Evolutionary conservation across 768 basidiomycete species (phyloP).

Genomic region (Suillus bovinus): DNA sequence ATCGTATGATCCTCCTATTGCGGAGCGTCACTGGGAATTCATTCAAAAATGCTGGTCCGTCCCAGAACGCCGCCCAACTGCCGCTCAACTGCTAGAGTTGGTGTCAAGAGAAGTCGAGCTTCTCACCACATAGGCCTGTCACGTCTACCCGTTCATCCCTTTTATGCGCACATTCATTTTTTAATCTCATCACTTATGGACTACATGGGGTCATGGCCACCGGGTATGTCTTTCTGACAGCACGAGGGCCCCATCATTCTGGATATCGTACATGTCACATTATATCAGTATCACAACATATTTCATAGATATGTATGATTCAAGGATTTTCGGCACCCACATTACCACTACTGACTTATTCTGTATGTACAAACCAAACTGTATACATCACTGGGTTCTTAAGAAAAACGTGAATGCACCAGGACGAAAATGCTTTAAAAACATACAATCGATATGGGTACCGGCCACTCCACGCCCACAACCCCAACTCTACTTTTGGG

Average conservation of each 20-base stretch:
- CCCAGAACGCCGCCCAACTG: not conserved
- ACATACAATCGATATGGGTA: too few species aligned
- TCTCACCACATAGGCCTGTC: not conserved
- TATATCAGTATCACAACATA: not conserved
- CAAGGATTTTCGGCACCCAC: not conserved
- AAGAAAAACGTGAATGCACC: too few species aligned
- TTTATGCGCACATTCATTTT: not conserved
- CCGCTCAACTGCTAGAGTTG: not conserved
- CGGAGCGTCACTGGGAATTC: slow-evolving; percentile 5
- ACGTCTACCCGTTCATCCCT: not conserved
- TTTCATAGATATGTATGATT: not conserved
- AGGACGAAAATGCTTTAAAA: too few species aligned
- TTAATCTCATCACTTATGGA: not conserved
- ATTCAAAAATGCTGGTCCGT: slow-evolving; percentile 12
- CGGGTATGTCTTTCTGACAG: slow-evolving; percentile 1
- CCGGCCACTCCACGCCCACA: too few species aligned
- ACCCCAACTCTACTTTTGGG: too few species aligned
- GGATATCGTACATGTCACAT: not conserved
- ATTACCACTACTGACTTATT: too few species aligned
- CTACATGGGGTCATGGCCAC: slow-evolving; percentile 1
- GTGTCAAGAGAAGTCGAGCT: not conserved
- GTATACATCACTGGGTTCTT: too few species aligned
- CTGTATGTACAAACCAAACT: too few species aligned
- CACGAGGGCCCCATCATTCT: not conserved
- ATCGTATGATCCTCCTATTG: not conserved